phyloP scores from a whole-genome alignment of 2,329 filamentous ascomycete species.

The Pyrenochaeta sp. region DNA sequence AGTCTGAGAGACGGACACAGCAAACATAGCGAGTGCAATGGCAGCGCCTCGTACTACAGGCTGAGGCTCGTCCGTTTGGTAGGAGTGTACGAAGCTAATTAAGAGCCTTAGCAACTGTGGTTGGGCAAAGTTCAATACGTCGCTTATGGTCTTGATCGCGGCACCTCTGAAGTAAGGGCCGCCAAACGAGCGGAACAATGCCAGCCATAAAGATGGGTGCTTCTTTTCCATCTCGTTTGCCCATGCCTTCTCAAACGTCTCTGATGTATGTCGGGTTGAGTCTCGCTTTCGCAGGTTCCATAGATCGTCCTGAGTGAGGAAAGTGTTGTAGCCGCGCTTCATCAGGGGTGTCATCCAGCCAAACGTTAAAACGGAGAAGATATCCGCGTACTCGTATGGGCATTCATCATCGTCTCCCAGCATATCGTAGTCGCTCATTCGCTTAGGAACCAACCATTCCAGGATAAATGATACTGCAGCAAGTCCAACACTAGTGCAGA shows the following conservation, averaged over 20 bases:
- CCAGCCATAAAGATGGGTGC: constrained; percentile 83
- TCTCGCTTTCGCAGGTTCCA: constrained; percentile 89
- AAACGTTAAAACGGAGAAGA: constrained; percentile 94
- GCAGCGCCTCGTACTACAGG: constrained; percentile 84
- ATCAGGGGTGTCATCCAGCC: constrained; percentile 99
- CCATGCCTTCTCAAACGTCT: constrained; percentile 79
- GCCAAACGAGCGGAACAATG: constrained; percentile 83
- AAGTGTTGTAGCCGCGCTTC: constrained; percentile 91
- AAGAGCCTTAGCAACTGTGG: constrained; percentile 87
- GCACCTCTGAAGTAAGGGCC: constrained; percentile 82
- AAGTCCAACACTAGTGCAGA: constrained; percentile 75
- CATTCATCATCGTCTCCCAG: constrained; percentile 75
- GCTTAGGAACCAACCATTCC: constrained; percentile 89
- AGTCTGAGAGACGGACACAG: constrained; percentile 85
- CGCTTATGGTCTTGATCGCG: constrained; percentile 88
- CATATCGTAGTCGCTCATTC: constrained; percentile 72
- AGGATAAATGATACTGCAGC: constrained; percentile 75
- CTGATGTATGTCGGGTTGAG: constrained; percentile 77
- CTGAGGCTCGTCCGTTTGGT: constrained; percentile 69
- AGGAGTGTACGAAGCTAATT: constrained; percentile 85
- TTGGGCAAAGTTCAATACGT: constrained; percentile 85
- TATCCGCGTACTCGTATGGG: constrained; percentile 87
- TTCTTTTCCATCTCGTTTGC: constrained; percentile 74
- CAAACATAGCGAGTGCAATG: constrained; percentile 92
- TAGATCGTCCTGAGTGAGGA: constrained; percentile 90